Evolutionary conservation across 306 rosid genomes (phyloP).

Genomic region (Prunus armeniaca): DNA sequence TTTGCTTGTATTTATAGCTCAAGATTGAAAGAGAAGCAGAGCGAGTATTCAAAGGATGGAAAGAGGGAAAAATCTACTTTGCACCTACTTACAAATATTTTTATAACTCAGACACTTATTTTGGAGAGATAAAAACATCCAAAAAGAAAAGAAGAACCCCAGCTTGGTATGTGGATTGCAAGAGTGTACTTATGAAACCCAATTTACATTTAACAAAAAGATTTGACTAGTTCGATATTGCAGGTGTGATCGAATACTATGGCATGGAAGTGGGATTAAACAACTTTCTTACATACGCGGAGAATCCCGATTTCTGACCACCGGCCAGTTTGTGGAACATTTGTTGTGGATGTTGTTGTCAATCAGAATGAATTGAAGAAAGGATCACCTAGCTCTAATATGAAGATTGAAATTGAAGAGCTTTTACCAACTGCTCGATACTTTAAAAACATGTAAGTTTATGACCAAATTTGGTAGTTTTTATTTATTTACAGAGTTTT

Average conservation of each 20-base stretch:
- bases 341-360: slow-evolving; percentile 58
- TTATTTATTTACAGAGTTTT: neutral
- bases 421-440: slow-evolving; percentile 42
- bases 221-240: slow-evolving; percentile 25
- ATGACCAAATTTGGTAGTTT: neutral
- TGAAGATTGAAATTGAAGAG: slow-evolving; percentile 51
- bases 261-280: slow-evolving; percentile 79
- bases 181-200: slow-evolving; percentile 3
- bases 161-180: slow-evolving; percentile 65
- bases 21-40: slow-evolving; percentile 92
- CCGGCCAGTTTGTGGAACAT: slow-evolving; percentile 78
- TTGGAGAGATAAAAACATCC: slow-evolving; percentile 62
- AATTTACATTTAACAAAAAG: neutral
- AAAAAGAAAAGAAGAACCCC: slow-evolving; percentile 92
- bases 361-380: slow-evolving; percentile 40
- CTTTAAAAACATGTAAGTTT: slow-evolving; percentile 20
- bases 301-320: slow-evolving; percentile 85
- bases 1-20: slow-evolving; percentile 46
- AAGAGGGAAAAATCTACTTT: slow-evolving; percentile 85
- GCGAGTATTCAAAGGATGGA: slow-evolving; percentile 83
- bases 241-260: slow-evolving; percentile 95
- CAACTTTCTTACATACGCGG: slow-evolving; percentile 66
- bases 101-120: slow-evolving; percentile 78
- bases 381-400: slow-evolving; percentile 35
- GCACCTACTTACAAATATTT: slow-evolving; percentile 96